phyloP scores from a whole-genome alignment of 805 yeast genomes.

The Isabelozyma rhagii region DNA sequence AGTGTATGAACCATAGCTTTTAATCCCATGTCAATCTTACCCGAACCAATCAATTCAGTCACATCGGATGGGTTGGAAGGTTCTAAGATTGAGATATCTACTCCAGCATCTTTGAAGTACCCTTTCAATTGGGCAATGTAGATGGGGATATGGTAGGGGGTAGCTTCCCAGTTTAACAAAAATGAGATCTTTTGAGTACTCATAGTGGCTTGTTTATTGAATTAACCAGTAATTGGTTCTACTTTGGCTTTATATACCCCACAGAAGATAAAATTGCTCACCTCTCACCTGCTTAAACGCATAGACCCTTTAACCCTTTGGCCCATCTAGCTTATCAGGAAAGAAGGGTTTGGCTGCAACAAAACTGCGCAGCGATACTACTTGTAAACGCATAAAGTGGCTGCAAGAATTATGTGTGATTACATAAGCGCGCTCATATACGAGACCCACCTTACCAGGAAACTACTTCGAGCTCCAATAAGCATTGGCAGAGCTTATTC shows the following conservation, averaged over 20 bases:
- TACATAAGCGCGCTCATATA: neutral
- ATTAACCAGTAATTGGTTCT: neutral
- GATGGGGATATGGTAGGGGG: conserved; percentile 55
- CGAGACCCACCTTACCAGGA: too few species aligned
- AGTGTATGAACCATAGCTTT: conserved; percentile 60
- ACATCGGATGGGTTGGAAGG: conserved; percentile 59
- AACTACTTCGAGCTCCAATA: too few species aligned
- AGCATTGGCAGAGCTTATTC: too few species aligned
- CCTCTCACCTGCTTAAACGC: neutral
- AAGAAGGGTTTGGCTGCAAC: neutral
- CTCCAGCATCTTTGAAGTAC: conserved; percentile 47
- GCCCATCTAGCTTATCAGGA: too few species aligned
- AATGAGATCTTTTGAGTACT: conserved; percentile 49
- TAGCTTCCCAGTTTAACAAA: conserved; percentile 52
- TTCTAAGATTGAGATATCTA: conserved; percentile 51
- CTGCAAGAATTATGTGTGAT: neutral
- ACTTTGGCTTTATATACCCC: neutral
- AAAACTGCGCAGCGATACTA: neutral
- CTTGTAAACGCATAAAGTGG: conserved; percentile 1
- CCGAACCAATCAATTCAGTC: conserved; percentile 54
- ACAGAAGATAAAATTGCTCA: neutral
- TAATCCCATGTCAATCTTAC: conserved; percentile 56
- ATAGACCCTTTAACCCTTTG: neutral
- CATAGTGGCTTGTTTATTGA: conserved; percentile 15
- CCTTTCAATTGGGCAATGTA: conserved; percentile 50